phyloP scores from a whole-genome alignment of 495 filamentous ascomycete genomes.

The Aspergillus indologenus region DNA sequence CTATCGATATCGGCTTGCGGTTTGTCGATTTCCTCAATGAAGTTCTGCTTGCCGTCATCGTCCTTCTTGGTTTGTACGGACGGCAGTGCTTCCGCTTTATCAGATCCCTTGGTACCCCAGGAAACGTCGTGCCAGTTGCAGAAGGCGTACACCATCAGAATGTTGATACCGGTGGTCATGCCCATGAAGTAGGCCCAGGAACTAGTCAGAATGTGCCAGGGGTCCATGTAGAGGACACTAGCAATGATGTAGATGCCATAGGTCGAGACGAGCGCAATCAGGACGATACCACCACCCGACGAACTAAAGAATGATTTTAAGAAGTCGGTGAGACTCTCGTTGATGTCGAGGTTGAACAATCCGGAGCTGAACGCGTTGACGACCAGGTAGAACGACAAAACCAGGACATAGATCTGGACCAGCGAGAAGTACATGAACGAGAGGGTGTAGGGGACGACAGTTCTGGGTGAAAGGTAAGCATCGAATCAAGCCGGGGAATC shows the following conservation, averaged over 20 bases:
- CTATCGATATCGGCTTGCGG: constrained; percentile 97
- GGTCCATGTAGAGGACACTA: constrained; percentile 94
- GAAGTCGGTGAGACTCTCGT: constrained; percentile 48
- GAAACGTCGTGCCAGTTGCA: constrained; percentile 99
- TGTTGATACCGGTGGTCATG: constrained; percentile 97
- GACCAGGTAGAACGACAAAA: constrained; percentile 85
- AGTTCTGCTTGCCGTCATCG: constrained; percentile 74
- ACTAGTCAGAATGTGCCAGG: constrained; percentile 99
- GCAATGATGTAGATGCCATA: constrained; percentile 95
- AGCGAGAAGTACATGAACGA: constrained; percentile 86
- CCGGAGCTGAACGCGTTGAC: constrained; percentile 67
- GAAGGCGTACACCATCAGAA: constrained; percentile 96
- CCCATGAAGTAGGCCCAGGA: constrained; percentile 88
- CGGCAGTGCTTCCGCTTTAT: constrained; percentile 90
- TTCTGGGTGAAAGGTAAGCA: constrained; percentile 50
- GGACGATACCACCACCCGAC: constrained; percentile 71
- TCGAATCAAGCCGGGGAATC: background rate
- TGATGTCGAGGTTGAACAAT: constrained; percentile 50
- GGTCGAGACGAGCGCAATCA: constrained; percentile 86
- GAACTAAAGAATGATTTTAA: constrained; percentile 76
- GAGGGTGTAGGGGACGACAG: constrained; percentile 64
- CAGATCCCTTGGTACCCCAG: constrained; percentile 98
- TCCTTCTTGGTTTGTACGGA: constrained; percentile 80
- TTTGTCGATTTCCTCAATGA: constrained; percentile 93
- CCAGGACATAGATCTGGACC: constrained; percentile 83